Evolutionary conservation across 108 stramenopile genomes (phyloP), one percentile per base, ranked within the genome.

Genomic region (Conticribra guillardii): DNA sequence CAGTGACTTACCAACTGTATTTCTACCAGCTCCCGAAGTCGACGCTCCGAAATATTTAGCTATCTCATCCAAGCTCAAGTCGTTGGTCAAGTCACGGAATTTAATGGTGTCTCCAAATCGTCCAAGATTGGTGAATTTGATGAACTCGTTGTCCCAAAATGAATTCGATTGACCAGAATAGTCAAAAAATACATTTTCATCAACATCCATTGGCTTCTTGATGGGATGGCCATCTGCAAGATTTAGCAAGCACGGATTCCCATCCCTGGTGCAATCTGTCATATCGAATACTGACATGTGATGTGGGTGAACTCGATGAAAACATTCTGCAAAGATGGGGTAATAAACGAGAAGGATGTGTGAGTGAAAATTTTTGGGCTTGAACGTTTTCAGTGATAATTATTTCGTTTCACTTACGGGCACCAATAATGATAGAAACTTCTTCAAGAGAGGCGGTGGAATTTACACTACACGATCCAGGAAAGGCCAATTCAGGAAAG

Each of bases 271-370:
- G 64, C 77, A 79, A 46, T 79, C 72, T 19, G 77, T 73, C 26
- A 79, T 61, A 54, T 79, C 77, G 19, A 44, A 79, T 5, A 79
- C 71, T 26, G 68, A 63, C 57, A 79, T 51, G 64, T 79, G 77
- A 2, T 79, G 71, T 21, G 71, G 68, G 52, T 79, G 77, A n/a
- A 79, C 77, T 8, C 68, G 37, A 9, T 50, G 64, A 47, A 45
- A 79, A 33, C 77, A 79, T 37, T 45, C 47, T 41, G 37, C 37
- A 41, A 11, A 41, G 5, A n/a, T n/a, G n/a, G n/a, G n/a, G n/a
- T n/a, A n/a, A n/a, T n/a, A n/a, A n/a, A n/a, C n/a, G n/a, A n/a
- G n/a, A n/a, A n/a, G n/a, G n/a, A n/a, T n/a, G n/a, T n/a, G n/a
- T n/a, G n/a, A n/a, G n/a, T n/a, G n/a, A n/a, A n/a, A n/a, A n/a